Evolutionary conservation across 768 basidiomycete species (phyloP), one percentile per base, ranked within the genome.

Genomic region (Podaxis sp.): DNA sequence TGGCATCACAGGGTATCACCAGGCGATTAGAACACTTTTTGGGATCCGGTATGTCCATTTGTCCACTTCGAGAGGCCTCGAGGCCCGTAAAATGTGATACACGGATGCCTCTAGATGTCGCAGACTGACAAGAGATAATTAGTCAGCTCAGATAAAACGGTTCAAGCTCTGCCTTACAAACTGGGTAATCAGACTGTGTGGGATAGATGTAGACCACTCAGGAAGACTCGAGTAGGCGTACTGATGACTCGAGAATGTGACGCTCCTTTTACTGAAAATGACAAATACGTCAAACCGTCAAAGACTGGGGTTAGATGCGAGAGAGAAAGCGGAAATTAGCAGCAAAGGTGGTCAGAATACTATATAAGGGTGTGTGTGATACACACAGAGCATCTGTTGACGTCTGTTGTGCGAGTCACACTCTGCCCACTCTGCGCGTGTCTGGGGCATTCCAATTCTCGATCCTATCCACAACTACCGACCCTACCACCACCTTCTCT

Each of bases 401-500:
- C 69, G 66, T 66, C 73, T 76, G 73, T 74, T 78, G 66, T 70
- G 70, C 64, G 68, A 70, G 69, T 73, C 68, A 72, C 66, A 54
- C 57, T 69, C 69, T 58, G 67, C 60, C 69, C 72, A 68, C 71
- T 75, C 71, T 75, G 76, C 75, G 77, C 76, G 79, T 81, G 77
- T 78, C 76, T 77, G 70, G 75, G 58, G 63, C 74, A 69, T 70
- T 66, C 68, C 67, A 60, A 67, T 70, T 66, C 66, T 69, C 68
- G 51, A 61, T 44, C 66, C 55, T 58, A 57, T 63, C 56, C 64
- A 55, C 63, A 36, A 63, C 63, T 53, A 63, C 63, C 59, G 50
- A 55, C 37, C 56, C 46, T 64, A 64, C 66, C 56, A 63, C 59
- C 68, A 64, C 65, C 37, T 52, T 64, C 36, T 26, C 64, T 52